phyloP scores from a whole-genome alignment of 2,329 filamentous ascomycete species.

The Beauveria sp. region DNA sequence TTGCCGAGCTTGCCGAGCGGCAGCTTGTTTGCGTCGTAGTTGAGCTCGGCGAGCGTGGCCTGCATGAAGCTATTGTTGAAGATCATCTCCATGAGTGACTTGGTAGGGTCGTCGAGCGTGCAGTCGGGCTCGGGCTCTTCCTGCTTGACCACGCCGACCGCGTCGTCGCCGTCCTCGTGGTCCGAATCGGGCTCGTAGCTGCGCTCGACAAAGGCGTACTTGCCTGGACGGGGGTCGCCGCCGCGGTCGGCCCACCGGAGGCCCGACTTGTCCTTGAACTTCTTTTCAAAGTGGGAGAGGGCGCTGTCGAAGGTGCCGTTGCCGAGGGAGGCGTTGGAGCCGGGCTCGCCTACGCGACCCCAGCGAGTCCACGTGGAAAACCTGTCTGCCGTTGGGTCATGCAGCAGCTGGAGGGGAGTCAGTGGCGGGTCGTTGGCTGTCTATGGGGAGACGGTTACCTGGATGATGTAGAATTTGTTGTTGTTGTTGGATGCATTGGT shows the following conservation, averaged over 20 bases:
- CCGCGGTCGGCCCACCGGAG: slow-evolving; percentile 46
- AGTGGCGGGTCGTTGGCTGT: not conserved
- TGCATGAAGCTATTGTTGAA: slow-evolving; percentile 72
- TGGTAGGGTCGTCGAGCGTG: slow-evolving; percentile 51
- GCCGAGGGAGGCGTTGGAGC: slow-evolving; percentile 40
- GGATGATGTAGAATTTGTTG: slow-evolving; percentile 77
- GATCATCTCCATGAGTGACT: slow-evolving; percentile 69
- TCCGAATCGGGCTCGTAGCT: slow-evolving; percentile 65
- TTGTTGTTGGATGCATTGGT: slow-evolving; percentile 65
- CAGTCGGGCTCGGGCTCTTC: slow-evolving; percentile 38
- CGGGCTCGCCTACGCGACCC: slow-evolving; percentile 65
- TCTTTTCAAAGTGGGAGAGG: slow-evolving; percentile 46
- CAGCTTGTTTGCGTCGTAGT: slow-evolving; percentile 69
- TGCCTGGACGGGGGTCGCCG: slow-evolving; percentile 51
- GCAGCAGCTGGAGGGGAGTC: slow-evolving; percentile 31
- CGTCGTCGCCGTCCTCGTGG: slow-evolving; percentile 40
- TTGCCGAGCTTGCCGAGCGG: slow-evolving; percentile 81
- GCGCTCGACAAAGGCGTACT: slow-evolving; percentile 75
- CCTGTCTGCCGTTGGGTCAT: slow-evolving; percentile 24
- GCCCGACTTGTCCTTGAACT: slow-evolving; percentile 57
- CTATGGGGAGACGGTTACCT: slow-evolving; percentile 37
- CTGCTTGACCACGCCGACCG: slow-evolving; percentile 23
- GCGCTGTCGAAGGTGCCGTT: slow-evolving; percentile 35
- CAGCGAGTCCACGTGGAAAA: slow-evolving; percentile 68
- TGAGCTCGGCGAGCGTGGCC: slow-evolving; percentile 56